These are phyloP conservation scores for Psidium guajava DNA, from an alignment of 345 rosid genomes.

Conservation along the genomic window DNA sequence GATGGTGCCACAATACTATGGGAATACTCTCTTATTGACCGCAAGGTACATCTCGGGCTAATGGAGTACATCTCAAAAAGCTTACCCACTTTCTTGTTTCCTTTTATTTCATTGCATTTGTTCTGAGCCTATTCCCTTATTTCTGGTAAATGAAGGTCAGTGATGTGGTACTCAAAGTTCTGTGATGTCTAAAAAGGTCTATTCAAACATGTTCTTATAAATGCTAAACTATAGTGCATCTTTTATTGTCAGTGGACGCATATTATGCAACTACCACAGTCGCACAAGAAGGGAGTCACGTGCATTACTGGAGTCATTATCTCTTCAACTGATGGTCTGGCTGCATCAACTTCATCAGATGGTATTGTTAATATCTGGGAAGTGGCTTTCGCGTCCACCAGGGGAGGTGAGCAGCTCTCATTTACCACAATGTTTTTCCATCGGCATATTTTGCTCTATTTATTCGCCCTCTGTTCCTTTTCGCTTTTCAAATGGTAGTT, in stretches of 20 bases:
- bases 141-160: neutral
- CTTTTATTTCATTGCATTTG: neutral
- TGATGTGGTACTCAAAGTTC: neutral
- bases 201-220: neutral
- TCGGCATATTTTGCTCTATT: neutral
- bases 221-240: neutral
- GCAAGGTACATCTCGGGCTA: constrained; percentile 26
- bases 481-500: neutral
- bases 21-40: constrained; percentile 48
- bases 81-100: neutral
- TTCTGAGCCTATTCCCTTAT: neutral
- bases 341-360: constrained; percentile 85
- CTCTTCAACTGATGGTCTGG: constrained; percentile 48
- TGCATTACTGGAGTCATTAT: constrained; percentile 63
- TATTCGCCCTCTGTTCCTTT: neutral
- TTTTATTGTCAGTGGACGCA: constrained; percentile 51
- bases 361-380: constrained; percentile 62
- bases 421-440: neutral
- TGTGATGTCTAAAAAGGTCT: neutral
- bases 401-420: constrained; percentile 31
- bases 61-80: neutral
- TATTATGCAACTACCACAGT: constrained; percentile 54
- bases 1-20: constrained; percentile 62
- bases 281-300: constrained; percentile 84
- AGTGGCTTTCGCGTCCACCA: constrained; percentile 31